A percentile compares a stretch with the other conserved stretches of the same genome.
phyloP scores from a whole-genome alignment of 768 basidiomycete genomes.

The Dendrothele bispora region DNA sequence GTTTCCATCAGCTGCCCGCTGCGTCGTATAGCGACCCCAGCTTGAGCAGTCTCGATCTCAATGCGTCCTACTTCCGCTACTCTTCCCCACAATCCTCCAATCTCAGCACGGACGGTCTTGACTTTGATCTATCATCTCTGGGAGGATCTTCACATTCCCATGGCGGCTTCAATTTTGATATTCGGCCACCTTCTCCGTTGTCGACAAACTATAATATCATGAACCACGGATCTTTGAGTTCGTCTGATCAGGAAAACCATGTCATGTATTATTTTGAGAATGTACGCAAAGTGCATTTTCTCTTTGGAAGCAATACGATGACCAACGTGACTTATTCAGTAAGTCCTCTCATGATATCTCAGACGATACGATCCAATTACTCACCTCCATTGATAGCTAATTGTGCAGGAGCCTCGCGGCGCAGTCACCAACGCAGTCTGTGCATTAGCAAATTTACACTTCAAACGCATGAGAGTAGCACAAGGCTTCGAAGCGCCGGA shows the following conservation, averaged over 20 bases:
- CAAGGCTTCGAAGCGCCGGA: slow-evolving; percentile 60
- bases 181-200: slow-evolving; percentile 24
- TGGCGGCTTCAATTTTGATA: slow-evolving; percentile 31
- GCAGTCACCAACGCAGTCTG: slow-evolving; percentile 72
- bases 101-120: slow-evolving; percentile 24
- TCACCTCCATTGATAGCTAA: slow-evolving; percentile 22
- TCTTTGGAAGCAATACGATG: slow-evolving; percentile 61
- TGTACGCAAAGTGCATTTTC: slow-evolving; percentile 64
- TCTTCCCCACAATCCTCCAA: slow-evolving; percentile 28
- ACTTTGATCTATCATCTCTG: slow-evolving; percentile 32
- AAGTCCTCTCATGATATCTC: slow-evolving; percentile 26
- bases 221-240: no score
- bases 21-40: slow-evolving; percentile 33
- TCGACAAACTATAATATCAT: slow-evolving; percentile 40
- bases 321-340: slow-evolving; percentile 68
- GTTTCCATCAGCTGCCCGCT: slow-evolving; percentile 35
- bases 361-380: background rate
- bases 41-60: slow-evolving; percentile 27
- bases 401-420: slow-evolving; percentile 66
- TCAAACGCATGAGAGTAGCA: slow-evolving; percentile 58
- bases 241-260: slow-evolving; percentile 57
- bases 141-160: slow-evolving; percentile 22
- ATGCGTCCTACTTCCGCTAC: slow-evolving; percentile 27
- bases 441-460: slow-evolving; percentile 74
- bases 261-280: slow-evolving; percentile 76